phyloP scores from a whole-genome alignment of 2,329 filamentous ascomycete genomes.

The Torrubiellomyces zombiae region DNA sequence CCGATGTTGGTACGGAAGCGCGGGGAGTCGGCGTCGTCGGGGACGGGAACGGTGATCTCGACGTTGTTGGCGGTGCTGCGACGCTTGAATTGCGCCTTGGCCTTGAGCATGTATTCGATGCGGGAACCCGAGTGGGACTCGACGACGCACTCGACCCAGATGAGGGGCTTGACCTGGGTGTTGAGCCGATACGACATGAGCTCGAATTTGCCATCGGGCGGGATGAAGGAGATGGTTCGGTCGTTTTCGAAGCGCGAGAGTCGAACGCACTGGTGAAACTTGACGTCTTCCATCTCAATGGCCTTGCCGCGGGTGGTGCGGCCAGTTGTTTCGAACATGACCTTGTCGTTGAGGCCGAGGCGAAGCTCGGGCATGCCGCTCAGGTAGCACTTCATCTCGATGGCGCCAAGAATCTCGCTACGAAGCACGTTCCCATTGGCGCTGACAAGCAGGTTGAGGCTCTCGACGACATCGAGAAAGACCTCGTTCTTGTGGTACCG shows the following conservation, averaged over 20 bases:
- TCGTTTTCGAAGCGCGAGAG: constrained; percentile 96
- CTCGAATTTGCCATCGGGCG: constrained; percentile 95
- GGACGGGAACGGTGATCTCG: constrained; percentile 91
- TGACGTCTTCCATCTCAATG: constrained; percentile 99
- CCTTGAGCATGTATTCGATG: constrained; percentile 99
- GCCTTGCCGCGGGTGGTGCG: constrained; percentile 88
- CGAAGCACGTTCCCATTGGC: constrained; percentile 88
- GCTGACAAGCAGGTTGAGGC: constrained; percentile 86
- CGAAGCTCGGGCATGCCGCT: constrained; percentile 96
- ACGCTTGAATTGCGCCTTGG: constrained; percentile 93
- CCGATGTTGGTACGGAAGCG: constrained; percentile 96
- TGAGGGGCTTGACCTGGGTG: constrained; percentile 93
- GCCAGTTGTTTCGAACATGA: constrained; percentile 98
- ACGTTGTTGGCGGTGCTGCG: constrained; percentile 97
- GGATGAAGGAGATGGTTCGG: constrained; percentile 95
- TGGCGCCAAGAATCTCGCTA: constrained; percentile 87
- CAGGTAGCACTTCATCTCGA: constrained; percentile 99
- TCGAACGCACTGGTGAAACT: constrained; percentile 96
- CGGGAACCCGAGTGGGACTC: constrained; percentile 89
- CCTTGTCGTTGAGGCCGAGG: constrained; percentile 92
- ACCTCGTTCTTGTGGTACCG: constrained; percentile 99
- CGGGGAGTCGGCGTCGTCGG: constrained; percentile 90
- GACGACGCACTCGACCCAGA: constrained; percentile 97
- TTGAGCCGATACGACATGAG: constrained; percentile 98
- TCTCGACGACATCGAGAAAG: constrained; percentile 94